phyloP scores from a whole-genome alignment of 106 monocot genomes.

The Gastrodia elata region DNA sequence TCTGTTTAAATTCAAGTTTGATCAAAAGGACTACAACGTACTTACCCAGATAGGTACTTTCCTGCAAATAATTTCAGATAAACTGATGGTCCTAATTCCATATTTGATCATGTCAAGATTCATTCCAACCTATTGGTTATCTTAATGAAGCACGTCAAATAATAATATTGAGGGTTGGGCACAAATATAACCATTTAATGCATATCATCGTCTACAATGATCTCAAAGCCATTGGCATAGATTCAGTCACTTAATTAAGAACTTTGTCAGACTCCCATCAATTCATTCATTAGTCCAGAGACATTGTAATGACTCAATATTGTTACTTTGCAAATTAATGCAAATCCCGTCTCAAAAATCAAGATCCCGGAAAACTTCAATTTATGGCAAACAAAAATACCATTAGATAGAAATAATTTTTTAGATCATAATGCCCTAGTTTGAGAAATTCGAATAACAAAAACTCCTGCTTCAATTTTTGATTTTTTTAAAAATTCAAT shows the following conservation, averaged over 20 bases:
- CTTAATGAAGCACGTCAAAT: background rate
- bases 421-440: too few relatives aligned
- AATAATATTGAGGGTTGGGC: background rate
- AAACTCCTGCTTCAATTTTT: too few relatives aligned
- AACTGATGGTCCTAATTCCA: background rate
- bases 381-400: too few relatives aligned
- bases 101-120: background rate
- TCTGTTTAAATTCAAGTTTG: background rate
- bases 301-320: too few relatives aligned
- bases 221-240: background rate
- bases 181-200: background rate
- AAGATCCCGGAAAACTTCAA: too few relatives aligned
- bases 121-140: background rate
- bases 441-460: too few relatives aligned
- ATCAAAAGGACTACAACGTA: background rate
- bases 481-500: too few relatives aligned
- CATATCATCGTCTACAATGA: background rate
- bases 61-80: background rate
- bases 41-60: background rate
- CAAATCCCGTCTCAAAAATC: too few relatives aligned
- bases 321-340: too few relatives aligned
- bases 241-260: background rate
- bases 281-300: too few relatives aligned
- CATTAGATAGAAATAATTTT: too few relatives aligned
- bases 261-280: too few relatives aligned